These are phyloP conservation scores for Antarctomyces pellizariae DNA, from an alignment of 495 filamentous ascomycete genomes.

Conservation along the genomic window DNA sequence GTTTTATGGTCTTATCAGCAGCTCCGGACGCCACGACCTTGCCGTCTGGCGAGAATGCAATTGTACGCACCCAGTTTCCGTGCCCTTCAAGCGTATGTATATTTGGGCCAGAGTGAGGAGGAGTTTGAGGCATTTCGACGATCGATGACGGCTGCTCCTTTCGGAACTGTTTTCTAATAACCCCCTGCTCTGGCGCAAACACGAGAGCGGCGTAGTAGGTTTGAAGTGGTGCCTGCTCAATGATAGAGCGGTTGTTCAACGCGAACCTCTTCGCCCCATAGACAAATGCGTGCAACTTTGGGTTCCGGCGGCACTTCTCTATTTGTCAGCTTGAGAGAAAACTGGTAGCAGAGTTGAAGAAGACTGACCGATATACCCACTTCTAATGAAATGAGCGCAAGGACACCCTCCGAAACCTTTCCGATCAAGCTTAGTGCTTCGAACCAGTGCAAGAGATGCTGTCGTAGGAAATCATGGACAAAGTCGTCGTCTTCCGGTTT, in stretches of 20 bases:
- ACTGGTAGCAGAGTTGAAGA: no score
- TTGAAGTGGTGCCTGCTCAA: slow-evolving; percentile 13
- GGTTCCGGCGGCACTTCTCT: neutral
- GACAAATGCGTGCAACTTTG: slow-evolving; percentile 9
- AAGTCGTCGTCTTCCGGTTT: slow-evolving; percentile 3
- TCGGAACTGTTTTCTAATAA: slow-evolving; percentile 7
- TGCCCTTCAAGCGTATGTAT: slow-evolving; percentile 8
- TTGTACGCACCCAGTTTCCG: slow-evolving; percentile 4
- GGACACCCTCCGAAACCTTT: slow-evolving; percentile 9
- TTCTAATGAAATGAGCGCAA: slow-evolving; percentile 1
- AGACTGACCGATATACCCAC: slow-evolving; percentile 7
- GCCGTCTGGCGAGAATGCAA: slow-evolving; percentile 14
- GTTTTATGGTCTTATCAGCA: slow-evolving; percentile 12
- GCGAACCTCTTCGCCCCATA: slow-evolving; percentile 11
- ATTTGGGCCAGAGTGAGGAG: slow-evolving; percentile 1
- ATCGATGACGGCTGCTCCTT: no score
- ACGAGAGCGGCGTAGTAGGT: slow-evolving; percentile 9
- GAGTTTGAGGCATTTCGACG: no score
- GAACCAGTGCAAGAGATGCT: slow-evolving; percentile 15
- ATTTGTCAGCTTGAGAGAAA: slow-evolving; percentile 1
- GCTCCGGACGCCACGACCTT: slow-evolving; percentile 13
- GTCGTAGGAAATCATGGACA: slow-evolving; percentile 9
- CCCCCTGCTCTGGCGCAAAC: slow-evolving; percentile 8
- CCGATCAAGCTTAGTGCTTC: slow-evolving; percentile 12
- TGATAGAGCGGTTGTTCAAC: slow-evolving; percentile 2